Evolutionary conservation across 495 filamentous ascomycete species (phyloP), one percentile per base, ranked within the genome.

Genomic region (Astrocystis sublimbata): DNA sequence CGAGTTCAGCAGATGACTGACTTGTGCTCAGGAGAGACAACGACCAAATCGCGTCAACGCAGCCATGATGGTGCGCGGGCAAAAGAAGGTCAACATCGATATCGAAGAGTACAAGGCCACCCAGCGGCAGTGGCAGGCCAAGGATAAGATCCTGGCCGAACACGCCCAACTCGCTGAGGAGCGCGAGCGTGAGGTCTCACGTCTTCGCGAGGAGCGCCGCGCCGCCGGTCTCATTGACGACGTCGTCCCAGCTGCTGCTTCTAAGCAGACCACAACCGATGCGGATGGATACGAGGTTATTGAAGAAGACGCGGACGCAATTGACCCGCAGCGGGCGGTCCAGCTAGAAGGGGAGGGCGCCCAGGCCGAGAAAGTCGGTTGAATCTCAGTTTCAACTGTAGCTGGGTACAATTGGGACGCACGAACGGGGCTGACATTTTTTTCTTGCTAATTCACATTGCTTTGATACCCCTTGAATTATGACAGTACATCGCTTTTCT

Each of bases 101-200:
- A 80, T 93, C 51, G 82, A 84, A 1, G 83, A 86, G 52, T 92
- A 88, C 71, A 82, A 88, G 46, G 75, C 81, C 40, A 76, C 87
- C 73, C 84, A 89, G 23, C 83, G 84, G 45, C 77, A 80, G 21
- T 86, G 66, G 78, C 79, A 75, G 69, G 83, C 58, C 71, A 86
- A 65, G 62, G 79, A 84, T 64, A 83, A 85, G 67, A 85, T 96
- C 55, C 82, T 91, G 47, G 86, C 86, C n/a, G 89, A 92, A 66
- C 85, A 87, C 65, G 81, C 83, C 64, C 74, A 75, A 47, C 82
- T 88, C 28, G 85, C 88, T 60, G 84, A 86, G 35, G 85, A 89
- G 66, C 85, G 89, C 58, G 83, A 86, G 54, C 88, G 77, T 28
- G 77, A 87, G 60, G 74, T 81, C 49, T 70, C 76, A 42, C 74